Base-by-base conservation (phyloP, 306 rosid genomes). In the Rosa lucieae region DNA sequence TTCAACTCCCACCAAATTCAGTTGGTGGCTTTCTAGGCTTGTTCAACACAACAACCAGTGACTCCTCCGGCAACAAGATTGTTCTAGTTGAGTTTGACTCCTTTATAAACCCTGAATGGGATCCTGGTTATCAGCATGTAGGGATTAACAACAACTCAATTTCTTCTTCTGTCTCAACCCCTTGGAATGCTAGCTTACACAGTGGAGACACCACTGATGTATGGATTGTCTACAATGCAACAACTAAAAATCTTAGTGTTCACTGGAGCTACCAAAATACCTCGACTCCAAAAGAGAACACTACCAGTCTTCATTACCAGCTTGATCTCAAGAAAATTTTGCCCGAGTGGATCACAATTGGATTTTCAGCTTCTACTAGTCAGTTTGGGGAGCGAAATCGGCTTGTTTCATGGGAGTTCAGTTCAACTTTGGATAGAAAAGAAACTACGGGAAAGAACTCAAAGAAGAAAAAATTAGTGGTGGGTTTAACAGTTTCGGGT, bases 281-380 rank as follows among this genome's bases (percentile, higher is more conserved):
- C 1, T 17, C 47, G 18, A 72, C 56, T 72, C 47, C 47, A 1
- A 72, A 17, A 6, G 73, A 44, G 73, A 44, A 21, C 18, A 32
- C 3, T 32, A 69, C 39, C 21, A 69, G 55, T 44, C 73, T 44
- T 5, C 15, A 11, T n/a, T 44, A 69, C 39, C 37, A 42, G 20
- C 44, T 69, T 44, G 53, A 69, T 13, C 18, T 69, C 1, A 69
- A 6, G 8, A 20, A 69, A 42, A 20, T 44, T 69, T 55, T 87
- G n/a, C 88, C 88, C 21, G 85, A 85, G 73, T 85, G 85, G 82
- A 70, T 80, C 68, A 78, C 88, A 69, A 69, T 69, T 10, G 53
- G 73, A 21, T 69, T 69, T 46, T 44, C 73, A 21, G 37, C 53
- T 43, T 14, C 53, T 21, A 44, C 55, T n/a, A 26, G 55, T 44